Conservation (phyloP, 129 eudicot genomes). For the Solidago caesia region DNA sequence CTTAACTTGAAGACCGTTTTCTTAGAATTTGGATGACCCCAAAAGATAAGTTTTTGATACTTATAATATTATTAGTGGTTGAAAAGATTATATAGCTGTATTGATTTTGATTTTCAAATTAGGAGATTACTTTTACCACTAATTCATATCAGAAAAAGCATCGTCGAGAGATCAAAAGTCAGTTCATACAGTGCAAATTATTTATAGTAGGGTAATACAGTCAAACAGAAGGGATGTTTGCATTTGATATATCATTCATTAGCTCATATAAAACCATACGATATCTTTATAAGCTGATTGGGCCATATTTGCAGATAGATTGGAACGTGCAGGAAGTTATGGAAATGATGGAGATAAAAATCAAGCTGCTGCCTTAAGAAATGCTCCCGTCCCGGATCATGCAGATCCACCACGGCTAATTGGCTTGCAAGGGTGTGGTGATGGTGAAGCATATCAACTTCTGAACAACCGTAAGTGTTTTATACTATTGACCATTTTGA, state of each 20-base stretch:
- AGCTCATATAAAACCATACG: background rate
- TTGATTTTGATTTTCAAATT: too few species aligned
- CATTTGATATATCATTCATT: background rate
- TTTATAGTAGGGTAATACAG: background rate
- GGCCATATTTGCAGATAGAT: slow-evolving; percentile 15
- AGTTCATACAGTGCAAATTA: background rate
- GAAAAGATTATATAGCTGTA: background rate
- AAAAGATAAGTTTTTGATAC: too few species aligned
- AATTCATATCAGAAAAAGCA: too few species aligned
- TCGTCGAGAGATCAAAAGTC: background rate
- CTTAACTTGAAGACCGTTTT: too few species aligned
- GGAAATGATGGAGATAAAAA: slow-evolving; percentile 61
- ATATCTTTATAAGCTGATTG: background rate
- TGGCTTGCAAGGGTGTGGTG: slow-evolving; percentile 67
- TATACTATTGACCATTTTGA: background rate
- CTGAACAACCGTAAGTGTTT: slow-evolving; percentile 66
- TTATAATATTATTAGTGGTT: too few species aligned
- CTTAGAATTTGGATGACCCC: too few species aligned
- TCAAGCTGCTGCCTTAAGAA: slow-evolving; percentile 29
- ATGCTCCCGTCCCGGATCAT: slow-evolving; percentile 38
- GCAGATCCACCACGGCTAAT: slow-evolving; percentile 58
- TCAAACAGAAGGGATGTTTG: background rate
- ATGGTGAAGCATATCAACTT: slow-evolving; percentile 80
- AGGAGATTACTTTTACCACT: too few species aligned
- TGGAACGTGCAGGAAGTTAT: slow-evolving; percentile 55